Evolutionary conservation across 306 rosid genomes (phyloP).

Genomic region (Betula pendula): DNA sequence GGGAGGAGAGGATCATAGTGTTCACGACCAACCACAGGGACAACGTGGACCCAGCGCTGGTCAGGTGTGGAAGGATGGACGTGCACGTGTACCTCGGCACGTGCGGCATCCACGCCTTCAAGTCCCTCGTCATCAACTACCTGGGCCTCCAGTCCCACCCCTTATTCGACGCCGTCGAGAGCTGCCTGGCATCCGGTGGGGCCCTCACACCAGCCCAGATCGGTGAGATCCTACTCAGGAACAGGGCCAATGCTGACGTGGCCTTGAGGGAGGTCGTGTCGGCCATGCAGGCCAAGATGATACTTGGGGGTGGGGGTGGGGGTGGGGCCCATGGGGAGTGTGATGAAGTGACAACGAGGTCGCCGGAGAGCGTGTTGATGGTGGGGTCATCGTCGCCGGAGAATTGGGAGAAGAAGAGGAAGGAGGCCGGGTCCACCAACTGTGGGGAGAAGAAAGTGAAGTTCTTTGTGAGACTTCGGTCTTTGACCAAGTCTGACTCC

Average conservation of each 20-base stretch:
- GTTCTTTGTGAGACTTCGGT: constrained; percentile 71
- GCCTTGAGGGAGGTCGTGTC: constrained; percentile 70
- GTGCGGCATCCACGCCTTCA: constrained; percentile 74
- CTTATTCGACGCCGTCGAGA: constrained; percentile 61
- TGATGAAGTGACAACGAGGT: constrained; percentile 39
- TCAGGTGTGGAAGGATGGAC: constrained; percentile 89
- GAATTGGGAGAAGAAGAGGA: constrained; percentile 71
- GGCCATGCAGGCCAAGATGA: constrained; percentile 59
- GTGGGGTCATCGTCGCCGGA: constrained; percentile 88
- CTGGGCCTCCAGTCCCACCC: constrained; percentile 54
- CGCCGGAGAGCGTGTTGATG: constrained; percentile 77
- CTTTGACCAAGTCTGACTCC: constrained; percentile 83
- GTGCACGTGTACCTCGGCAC: constrained; percentile 76
- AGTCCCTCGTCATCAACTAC: constrained; percentile 58
- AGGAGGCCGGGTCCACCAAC: constrained; percentile 30
- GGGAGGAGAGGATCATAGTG: constrained; percentile 78
- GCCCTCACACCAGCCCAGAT: constrained; percentile 83
- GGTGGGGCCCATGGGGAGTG: constrained; percentile 36
- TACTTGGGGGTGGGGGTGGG: constrained; percentile 28
- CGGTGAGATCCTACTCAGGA: constrained; percentile 74
- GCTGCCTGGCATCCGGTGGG: constrained; percentile 62
- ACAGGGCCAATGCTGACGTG: constrained; percentile 51
- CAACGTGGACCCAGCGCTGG: constrained; percentile 75
- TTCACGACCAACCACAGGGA: constrained; percentile 76
- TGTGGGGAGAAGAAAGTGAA: constrained; percentile 56